Evolutionary conservation across 2,329 filamentous ascomycete genomes (phyloP), one percentile per base, ranked within the genome.

Genomic region (Fusarium cyanostomum): DNA sequence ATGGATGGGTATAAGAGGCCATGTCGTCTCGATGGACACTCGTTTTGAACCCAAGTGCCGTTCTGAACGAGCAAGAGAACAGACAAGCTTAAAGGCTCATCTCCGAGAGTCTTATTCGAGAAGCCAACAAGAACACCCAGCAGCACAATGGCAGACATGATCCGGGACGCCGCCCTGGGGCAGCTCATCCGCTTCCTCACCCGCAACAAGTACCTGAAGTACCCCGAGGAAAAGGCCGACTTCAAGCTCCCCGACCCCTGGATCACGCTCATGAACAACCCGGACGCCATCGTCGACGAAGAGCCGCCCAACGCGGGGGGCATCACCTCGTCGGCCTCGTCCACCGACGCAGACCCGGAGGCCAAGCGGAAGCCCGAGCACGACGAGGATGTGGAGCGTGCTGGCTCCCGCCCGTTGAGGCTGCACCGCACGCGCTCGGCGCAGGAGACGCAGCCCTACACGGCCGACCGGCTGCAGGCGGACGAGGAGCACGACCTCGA

Each of bases 81-180:
- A n/a, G n/a, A n/a, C 38, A 58, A 64, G 35, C 18, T 59, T 44
- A 43, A 62, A 62, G 15, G 57, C 34, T 41, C 28, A 9, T 26
- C 18, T 9, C 27, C 12, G n/a, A 44, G 26, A 7, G 33, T 13
- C 33, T n/a, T 35, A 7, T 24, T 8, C 9, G 18, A 16, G 12
- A 48, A 38, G 33, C n/a, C 12, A 37, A 30, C 12, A 15, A 33
- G 9, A 9, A 16, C 6, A 43, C 12, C 5, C 15, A 13, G n/a
- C 46, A 35, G 11, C 8, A 65, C 37, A 27, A 70, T 77, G 71
- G 69, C 70, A 49, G 75, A 75, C 48, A 37, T 74, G 18, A 69
- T 88, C 54, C 78, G 85, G 71, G 86, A 88, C 54, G 80, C 86
- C 57, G 80, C 86, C 26, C 66, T 87, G 61, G 86, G 86, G 65